Percentiles rank a stretch among this genome's conserved stretches.
phyloP scores from a whole-genome alignment of 805 yeast genomes.

The Starmera amethionina region DNA sequence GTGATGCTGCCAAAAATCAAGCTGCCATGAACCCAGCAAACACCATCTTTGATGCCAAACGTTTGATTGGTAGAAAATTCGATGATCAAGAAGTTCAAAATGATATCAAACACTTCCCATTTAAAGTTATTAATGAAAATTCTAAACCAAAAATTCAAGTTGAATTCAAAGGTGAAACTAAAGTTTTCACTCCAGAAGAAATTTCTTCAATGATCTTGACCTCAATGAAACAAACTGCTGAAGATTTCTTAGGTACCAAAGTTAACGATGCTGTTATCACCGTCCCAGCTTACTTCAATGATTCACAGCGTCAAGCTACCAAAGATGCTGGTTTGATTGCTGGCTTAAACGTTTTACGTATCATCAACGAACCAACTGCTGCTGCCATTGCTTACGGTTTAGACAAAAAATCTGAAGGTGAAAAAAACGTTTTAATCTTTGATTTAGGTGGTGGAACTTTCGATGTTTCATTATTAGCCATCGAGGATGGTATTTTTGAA shows the following conservation, averaged over 20 bases:
- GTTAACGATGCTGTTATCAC: slow-evolving; percentile 92
- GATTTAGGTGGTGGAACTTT: slow-evolving; percentile 98
- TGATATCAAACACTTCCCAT: slow-evolving; percentile 82
- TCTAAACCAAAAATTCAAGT: slow-evolving; percentile 66
- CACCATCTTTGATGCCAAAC: slow-evolving; percentile 87
- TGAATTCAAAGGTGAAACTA: slow-evolving; percentile 61
- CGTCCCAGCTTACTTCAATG: slow-evolving; percentile 94
- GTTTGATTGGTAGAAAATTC: slow-evolving; percentile 89
- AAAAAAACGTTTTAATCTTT: slow-evolving; percentile 83
- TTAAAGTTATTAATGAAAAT: slow-evolving; percentile 61
- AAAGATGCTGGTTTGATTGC: slow-evolving; percentile 95
- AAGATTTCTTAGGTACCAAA: slow-evolving; percentile 73
- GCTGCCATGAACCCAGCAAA: slow-evolving; percentile 89
- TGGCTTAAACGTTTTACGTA: slow-evolving; percentile 87
- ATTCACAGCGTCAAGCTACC: slow-evolving; percentile 95
- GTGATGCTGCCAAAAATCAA: slow-evolving; percentile 74
- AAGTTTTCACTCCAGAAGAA: slow-evolving; percentile 89
- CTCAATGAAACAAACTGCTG: slow-evolving; percentile 91
- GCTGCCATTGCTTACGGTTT: slow-evolving; percentile 96
- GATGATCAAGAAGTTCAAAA: slow-evolving; percentile 66
- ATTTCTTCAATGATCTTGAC: slow-evolving; percentile 85
- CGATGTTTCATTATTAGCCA: slow-evolving; percentile 86
- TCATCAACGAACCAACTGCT: slow-evolving; percentile 94
- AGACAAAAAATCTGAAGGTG: slow-evolving; percentile 65
- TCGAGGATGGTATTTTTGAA: slow-evolving; percentile 94